phyloP scores from a whole-genome alignment of 1,139 yeast genomes.

The Kodamaea sp. region DNA sequence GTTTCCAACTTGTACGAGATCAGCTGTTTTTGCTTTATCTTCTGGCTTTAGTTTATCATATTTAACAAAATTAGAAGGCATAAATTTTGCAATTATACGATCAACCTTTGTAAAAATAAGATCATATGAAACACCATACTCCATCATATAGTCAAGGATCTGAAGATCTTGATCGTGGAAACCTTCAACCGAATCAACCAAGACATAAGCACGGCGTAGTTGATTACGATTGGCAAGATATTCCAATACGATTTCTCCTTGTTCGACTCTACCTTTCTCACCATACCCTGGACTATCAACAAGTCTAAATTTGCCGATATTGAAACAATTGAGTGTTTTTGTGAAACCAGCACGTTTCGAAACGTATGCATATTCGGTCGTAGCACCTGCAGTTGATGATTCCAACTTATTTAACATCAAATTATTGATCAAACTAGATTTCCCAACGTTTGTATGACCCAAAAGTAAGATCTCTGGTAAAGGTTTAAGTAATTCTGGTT shows the following conservation, averaged over 20 bases:
- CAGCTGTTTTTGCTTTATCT: slow-evolving; percentile 9
- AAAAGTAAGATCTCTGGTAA: slow-evolving; percentile 69
- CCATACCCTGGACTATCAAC: slow-evolving; percentile 93
- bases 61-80: slow-evolving; percentile 10
- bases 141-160: slow-evolving; percentile 49
- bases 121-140: slow-evolving; percentile 64
- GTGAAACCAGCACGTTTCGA: slow-evolving; percentile 72
- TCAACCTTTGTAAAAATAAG: slow-evolving; percentile 76
- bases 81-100: slow-evolving; percentile 32
- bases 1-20: slow-evolving; percentile 20
- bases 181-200: slow-evolving; percentile 59
- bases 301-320: slow-evolving; percentile 58
- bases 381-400: slow-evolving; percentile 22
- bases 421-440: slow-evolving; percentile 68
- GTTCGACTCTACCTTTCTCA: slow-evolving; percentile 51
- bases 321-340: slow-evolving; percentile 70
- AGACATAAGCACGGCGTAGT: slow-evolving; percentile 55
- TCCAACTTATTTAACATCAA: slow-evolving; percentile 33
- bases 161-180: slow-evolving; percentile 53
- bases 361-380: slow-evolving; percentile 47
- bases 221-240: slow-evolving; percentile 54
- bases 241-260: slow-evolving; percentile 64
- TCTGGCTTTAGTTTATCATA: slow-evolving; percentile 3
- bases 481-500: slow-evolving; percentile 25
- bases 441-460: slow-evolving; percentile 84